phyloP scores from a whole-genome alignment of 768 basidiomycete species.

The Lenzites betulinus region DNA sequence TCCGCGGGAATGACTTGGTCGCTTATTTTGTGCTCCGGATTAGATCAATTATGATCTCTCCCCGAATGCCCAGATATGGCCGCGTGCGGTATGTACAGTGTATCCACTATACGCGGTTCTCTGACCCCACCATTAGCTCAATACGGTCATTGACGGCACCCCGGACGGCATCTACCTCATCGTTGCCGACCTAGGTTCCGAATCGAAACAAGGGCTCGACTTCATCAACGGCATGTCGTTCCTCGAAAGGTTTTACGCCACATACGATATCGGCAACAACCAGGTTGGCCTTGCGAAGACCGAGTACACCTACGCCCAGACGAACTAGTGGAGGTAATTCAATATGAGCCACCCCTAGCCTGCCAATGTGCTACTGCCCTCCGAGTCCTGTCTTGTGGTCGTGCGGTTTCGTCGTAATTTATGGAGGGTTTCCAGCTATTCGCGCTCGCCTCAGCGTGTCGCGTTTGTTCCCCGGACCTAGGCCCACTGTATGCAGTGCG shows the following conservation, averaged over 20 bases:
- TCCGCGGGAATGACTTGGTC: not conserved
- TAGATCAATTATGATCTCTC: constrained; percentile 38
- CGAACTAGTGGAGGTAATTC: constrained; percentile 24
- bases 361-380: too few relatives aligned
- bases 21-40: not conserved
- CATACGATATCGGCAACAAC: constrained; percentile 35
- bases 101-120: not conserved
- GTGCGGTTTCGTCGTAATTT: not conserved
- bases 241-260: constrained; percentile 40
- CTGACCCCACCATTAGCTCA: constrained; percentile 24
- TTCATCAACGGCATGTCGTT: constrained; percentile 40
- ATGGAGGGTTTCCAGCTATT: not conserved
- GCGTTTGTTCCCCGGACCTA: too few relatives aligned
- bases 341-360: not conserved
- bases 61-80: constrained; percentile 48
- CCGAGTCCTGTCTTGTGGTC: not conserved
- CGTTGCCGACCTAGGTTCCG: constrained; percentile 30
- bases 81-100: constrained; percentile 29
- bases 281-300: constrained; percentile 40
- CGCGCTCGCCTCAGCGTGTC: too few relatives aligned
- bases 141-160: constrained; percentile 32
- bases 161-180: constrained; percentile 33
- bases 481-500: too few relatives aligned
- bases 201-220: constrained; percentile 36
- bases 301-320: constrained; percentile 30